These are phyloP conservation scores for Colletotrichum liriopes DNA, from an alignment of 2,329 filamentous ascomycete genomes.

Conservation along the genomic window DNA sequence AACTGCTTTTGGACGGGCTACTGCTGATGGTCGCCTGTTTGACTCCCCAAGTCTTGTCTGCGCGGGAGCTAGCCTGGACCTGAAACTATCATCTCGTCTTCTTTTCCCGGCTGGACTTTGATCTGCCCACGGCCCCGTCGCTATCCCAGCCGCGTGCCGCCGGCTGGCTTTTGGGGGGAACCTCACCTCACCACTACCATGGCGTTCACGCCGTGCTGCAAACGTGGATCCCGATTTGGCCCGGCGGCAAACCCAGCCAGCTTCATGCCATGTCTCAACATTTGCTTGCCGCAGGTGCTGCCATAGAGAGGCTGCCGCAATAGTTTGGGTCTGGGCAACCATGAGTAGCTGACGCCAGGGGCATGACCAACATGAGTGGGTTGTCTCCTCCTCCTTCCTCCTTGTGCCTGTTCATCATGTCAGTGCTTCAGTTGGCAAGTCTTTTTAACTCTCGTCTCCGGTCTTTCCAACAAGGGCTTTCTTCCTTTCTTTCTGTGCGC, in stretches of 20 bases:
- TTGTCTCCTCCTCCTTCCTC: conserved; percentile 34
- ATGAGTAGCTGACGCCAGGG: conserved; percentile 34
- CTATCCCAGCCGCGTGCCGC: conserved; percentile 32
- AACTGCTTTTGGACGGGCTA: conserved; percentile 28
- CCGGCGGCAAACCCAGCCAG: conserved; percentile 20
- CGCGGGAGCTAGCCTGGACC: conserved; percentile 38
- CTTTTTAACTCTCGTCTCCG: conserved; percentile 40
- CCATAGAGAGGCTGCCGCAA: conserved; percentile 22
- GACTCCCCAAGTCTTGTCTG: conserved; percentile 33
- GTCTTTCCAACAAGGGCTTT: conserved; percentile 12
- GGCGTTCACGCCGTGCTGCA: conserved; percentile 38
- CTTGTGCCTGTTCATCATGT: conserved; percentile 34
- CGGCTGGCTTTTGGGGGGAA: conserved; percentile 17
- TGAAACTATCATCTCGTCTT: conserved; percentile 40
- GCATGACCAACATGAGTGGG: conserved; percentile 26
- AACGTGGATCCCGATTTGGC: conserved; percentile 39
- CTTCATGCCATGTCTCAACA: conserved; percentile 41
- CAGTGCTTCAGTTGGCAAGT: conserved; percentile 37
- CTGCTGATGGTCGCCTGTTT: conserved; percentile 36
- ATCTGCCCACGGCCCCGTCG: conserved; percentile 39
- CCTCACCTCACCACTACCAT: conserved; percentile 33
- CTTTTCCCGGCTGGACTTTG: conserved; percentile 21
- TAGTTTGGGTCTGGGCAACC: conserved; percentile 29
- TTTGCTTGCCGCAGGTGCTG: conserved; percentile 26
- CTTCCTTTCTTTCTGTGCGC: conserved; percentile 21